Percentiles rank a stretch among this genome's conserved stretches.
Evolutionary conservation across 495 filamentous ascomycete species (phyloP).

Genomic region (Aspergillus asperescens): DNA sequence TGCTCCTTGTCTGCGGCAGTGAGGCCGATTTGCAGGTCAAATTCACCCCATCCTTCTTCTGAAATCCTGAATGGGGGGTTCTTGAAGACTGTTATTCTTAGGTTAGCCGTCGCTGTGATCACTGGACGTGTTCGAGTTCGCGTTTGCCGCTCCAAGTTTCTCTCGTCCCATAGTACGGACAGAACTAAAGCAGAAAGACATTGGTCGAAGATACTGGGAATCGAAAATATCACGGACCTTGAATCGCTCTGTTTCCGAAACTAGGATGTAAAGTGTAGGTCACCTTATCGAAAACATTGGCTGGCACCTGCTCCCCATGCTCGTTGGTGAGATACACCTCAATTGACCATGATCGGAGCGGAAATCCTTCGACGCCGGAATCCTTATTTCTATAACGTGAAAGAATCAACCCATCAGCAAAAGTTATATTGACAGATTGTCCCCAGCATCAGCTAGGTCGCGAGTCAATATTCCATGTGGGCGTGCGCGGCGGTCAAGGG

Average conservation of each 20-base stretch:
- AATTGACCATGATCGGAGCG: slow-evolving; percentile 71
- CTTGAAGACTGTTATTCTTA: slow-evolving; percentile 55
- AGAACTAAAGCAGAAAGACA: not conserved
- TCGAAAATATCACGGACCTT: slow-evolving; percentile 58
- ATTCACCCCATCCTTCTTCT: slow-evolving; percentile 98
- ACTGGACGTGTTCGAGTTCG: not conserved
- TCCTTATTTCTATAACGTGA: slow-evolving; percentile 51
- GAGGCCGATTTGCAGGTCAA: slow-evolving; percentile 86
- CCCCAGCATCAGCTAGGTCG: not conserved
- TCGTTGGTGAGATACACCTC: slow-evolving; percentile 57
- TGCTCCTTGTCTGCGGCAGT: slow-evolving; percentile 80
- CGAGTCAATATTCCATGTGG: not conserved
- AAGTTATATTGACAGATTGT: not conserved
- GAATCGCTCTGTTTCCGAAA: slow-evolving; percentile 70
- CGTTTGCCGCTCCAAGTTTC: not conserved
- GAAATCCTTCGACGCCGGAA: slow-evolving; percentile 77
- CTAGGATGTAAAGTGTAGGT: slow-evolving; percentile 89
- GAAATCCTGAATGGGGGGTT: slow-evolving; percentile 81
- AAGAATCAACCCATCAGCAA: slow-evolving; percentile 17
- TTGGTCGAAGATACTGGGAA: not conserved
- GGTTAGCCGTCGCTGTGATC: not conserved
- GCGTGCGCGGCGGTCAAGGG: not conserved
- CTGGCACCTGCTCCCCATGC: slow-evolving; percentile 61
- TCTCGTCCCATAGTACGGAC: not conserved
- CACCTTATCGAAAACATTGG: slow-evolving; percentile 83